Percentiles rank a stretch among this genome's conserved stretches.
phyloP scores from a whole-genome alignment of 1,284 basidiomycete species.

The Anthracocystis walkeri region DNA sequence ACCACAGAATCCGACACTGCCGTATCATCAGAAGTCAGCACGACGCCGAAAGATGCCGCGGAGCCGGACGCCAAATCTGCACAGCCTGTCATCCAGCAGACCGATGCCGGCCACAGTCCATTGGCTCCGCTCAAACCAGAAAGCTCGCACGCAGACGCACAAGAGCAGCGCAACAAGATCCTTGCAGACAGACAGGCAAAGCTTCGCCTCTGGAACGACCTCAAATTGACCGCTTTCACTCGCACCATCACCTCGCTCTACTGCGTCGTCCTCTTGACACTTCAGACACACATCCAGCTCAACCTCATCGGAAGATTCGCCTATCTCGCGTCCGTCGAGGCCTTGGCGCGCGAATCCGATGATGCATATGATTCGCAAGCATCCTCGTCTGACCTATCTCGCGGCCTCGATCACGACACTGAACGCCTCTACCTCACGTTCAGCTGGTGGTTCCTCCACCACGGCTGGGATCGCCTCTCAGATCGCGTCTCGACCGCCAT shows the following conservation, averaged over 20 bases:
- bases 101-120: background rate
- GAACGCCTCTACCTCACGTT: constrained; percentile 85
- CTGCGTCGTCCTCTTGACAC: constrained; percentile 80
- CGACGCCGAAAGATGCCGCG: background rate
- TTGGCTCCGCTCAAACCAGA: background rate
- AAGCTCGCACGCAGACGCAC: constrained; percentile 32
- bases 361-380: constrained; percentile 11
- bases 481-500: constrained; percentile 80
- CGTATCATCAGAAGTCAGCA: background rate
- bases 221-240: constrained; percentile 76
- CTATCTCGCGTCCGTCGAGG: constrained; percentile 80
- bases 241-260: constrained; percentile 87
- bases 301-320: constrained; percentile 83
- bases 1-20: constrained; percentile 4
- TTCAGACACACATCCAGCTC: constrained; percentile 85
- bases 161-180: constrained; percentile 43
- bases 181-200: constrained; percentile 51
- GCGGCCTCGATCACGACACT: constrained; percentile 72
- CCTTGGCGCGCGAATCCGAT: constrained; percentile 66
- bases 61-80: constrained; percentile 2
- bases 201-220: constrained; percentile 67
- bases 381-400: background rate
- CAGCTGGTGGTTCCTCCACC: constrained; percentile 89
- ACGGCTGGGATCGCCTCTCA: constrained; percentile 85
- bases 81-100: background rate